Conservation (phyloP, 805 yeast genomes). For the Candida bentonensis region DNA sequence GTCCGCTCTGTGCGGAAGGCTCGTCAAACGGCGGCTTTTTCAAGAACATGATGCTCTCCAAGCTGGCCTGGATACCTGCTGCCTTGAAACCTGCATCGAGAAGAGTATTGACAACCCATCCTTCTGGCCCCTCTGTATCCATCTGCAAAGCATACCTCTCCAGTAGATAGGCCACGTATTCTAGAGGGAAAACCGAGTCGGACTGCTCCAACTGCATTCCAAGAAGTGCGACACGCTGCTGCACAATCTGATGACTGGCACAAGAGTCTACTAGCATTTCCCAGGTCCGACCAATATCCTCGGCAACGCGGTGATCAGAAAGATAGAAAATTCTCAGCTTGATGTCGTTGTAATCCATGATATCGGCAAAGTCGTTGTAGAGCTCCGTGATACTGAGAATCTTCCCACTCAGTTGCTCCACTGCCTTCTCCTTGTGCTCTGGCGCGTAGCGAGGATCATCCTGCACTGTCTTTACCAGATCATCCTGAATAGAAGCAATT, state of each 20-base stretch:
- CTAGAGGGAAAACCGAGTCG: constrained; percentile 70
- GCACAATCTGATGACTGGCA: constrained; percentile 14
- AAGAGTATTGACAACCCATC: constrained; percentile 27
- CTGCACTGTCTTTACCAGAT: constrained; percentile 26
- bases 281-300: constrained; percentile 76
- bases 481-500: constrained; percentile 76
- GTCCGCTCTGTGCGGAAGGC: constrained; percentile 7
- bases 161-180: constrained; percentile 51
- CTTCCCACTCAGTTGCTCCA: constrained; percentile 42
- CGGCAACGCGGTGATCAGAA: constrained; percentile 74
- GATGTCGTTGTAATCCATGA: constrained; percentile 73
- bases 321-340: constrained; percentile 66
- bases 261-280: constrained; percentile 44
- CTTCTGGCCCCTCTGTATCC: constrained; percentile 25
- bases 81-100: constrained; percentile 20
- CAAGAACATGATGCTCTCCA: constrained; percentile 18
- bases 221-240: constrained; percentile 27
- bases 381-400: constrained; percentile 63
- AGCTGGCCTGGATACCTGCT: constrained; percentile 16
- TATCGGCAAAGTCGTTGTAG: constrained; percentile 77
- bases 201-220: constrained; percentile 55
- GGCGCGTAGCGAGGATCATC: constrained; percentile 27
- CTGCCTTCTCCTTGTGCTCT: constrained; percentile 34
- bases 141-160: constrained; percentile 38
- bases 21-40: constrained; percentile 20